Evolutionary conservation across 306 rosid genomes (phyloP), one percentile per base, ranked within the genome.

Genomic region (Chamaecrista fasciculata): DNA sequence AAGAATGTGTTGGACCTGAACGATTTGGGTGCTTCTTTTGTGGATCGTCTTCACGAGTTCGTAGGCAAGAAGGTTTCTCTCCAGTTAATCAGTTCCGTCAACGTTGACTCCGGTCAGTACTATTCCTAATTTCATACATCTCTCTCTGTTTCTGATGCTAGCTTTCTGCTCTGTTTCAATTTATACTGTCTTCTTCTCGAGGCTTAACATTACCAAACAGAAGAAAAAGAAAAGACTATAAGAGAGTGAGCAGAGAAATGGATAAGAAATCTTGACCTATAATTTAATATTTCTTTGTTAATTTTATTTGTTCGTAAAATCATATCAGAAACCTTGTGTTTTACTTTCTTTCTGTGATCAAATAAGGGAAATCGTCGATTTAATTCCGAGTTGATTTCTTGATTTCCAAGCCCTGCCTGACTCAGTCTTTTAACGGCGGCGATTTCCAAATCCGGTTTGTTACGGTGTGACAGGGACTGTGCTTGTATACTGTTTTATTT

Each of bases 1-100:
- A 92, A 87, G 57, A 89, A 89, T 52, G 88, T 84, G 52, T 19
- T 92, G 77, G 97, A 92, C 60, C 62, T 85, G 76, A 84, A 89
- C 31, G 90, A 89, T 60, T 72, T 92, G 9, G 70, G 62, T 47
- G 89, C 92, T 0, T 78, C 89, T 4, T 0, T 87, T 46, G 26
- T 69, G 0, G 98, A 92, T 78, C 73, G 83, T 44, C 12, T 89
- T 58, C 83, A 78, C 6, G 98, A 92, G 83, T 36, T 87, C 11
- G 0, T 83, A 26, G 92, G 96, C 16, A 57, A 82, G 21, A 8
- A 59, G 19, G 92, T 92, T 58, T 79, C 86, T 56, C 52, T 92
- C 0, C 86, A 76, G 62, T 86, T 92, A 14, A 76, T 89, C 11
- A 92, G 96, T 55, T 66, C 90, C 8, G 77, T 25, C 26, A 67